These are phyloP conservation scores for Diplodia mutila DNA, from an alignment of 2,329 filamentous ascomycete genomes.

Conservation along the genomic window DNA sequence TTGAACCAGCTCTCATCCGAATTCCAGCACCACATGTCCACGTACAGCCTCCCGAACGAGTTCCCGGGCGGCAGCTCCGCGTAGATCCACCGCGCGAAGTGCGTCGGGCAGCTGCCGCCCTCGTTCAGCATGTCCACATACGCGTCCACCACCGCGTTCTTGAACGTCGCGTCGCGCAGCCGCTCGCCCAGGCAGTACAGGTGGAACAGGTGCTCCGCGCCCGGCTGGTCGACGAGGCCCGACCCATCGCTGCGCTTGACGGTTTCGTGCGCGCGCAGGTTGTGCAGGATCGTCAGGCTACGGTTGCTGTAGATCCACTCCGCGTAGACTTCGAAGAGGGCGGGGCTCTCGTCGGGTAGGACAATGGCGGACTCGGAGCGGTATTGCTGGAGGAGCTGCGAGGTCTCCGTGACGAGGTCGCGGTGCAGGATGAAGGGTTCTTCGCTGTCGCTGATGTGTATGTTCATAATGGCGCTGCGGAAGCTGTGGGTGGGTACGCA, in stretches of 20 bases:
- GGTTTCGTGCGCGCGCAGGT: neutral
- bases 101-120: neutral
- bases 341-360: conserved; percentile 14
- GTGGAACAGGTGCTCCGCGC: neutral
- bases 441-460: neutral
- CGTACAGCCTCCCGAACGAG: neutral
- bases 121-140: conserved; percentile 26
- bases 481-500: neutral
- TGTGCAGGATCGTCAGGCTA: neutral
- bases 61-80: neutral
- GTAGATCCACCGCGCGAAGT: neutral
- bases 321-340: conserved; percentile 24
- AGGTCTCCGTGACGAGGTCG: neutral
- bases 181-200: conserved; percentile 33
- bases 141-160: conserved; percentile 32
- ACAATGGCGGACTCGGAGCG: neutral
- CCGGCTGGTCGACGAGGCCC: neutral
- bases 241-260: neutral
- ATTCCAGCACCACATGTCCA: conserved; percentile 7
- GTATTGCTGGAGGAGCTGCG: conserved; percentile 21
- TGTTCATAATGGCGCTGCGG: neutral
- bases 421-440: conserved; percentile 6
- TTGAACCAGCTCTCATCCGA: conserved; percentile 2
- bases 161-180: conserved; percentile 33
- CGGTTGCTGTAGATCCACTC: conserved; percentile 22